Conservation (phyloP, 805 yeast species). For the Cyberlindnera bimundalis region DNA sequence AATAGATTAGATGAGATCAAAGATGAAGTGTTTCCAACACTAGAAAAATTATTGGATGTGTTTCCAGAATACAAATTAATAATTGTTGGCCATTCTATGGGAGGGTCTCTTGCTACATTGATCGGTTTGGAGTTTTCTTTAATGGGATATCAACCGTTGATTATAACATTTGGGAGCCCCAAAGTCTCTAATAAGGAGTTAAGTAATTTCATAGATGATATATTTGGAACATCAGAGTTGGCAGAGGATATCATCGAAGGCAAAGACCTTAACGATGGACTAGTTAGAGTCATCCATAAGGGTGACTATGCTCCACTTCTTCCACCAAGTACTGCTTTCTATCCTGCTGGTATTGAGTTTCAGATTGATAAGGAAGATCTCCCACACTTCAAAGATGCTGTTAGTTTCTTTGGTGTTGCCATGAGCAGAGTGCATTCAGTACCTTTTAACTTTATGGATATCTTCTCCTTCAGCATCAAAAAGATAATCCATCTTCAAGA, state of each 20-base stretch:
- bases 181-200: slow-evolving; percentile 55
- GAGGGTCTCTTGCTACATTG: slow-evolving; percentile 66
- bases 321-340: slow-evolving; percentile 47
- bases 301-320: slow-evolving; percentile 57
- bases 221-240: slow-evolving; percentile 40
- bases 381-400: slow-evolving; percentile 32
- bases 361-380: slow-evolving; percentile 33
- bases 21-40: slow-evolving; percentile 7
- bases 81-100: slow-evolving; percentile 71
- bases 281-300: slow-evolving; percentile 52
- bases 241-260: slow-evolving; percentile 28
- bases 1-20: slow-evolving; percentile 34
- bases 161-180: slow-evolving; percentile 67
- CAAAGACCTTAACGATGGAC: slow-evolving; percentile 32
- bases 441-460: slow-evolving; percentile 16
- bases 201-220: slow-evolving; percentile 47
- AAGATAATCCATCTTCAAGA: slow-evolving; percentile 19
- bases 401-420: slow-evolving; percentile 19
- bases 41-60: slow-evolving; percentile 34
- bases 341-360: slow-evolving; percentile 34
- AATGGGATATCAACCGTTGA: slow-evolving; percentile 51
- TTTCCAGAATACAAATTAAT: slow-evolving; percentile 50
- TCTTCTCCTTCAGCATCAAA: slow-evolving; percentile 16
- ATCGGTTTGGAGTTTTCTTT: slow-evolving; percentile 59
- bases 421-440: slow-evolving; percentile 11